Evolutionary conservation across 2,329 filamentous ascomycete genomes (phyloP).

Genomic region (Paecilomyces dactylethromorphus): DNA sequence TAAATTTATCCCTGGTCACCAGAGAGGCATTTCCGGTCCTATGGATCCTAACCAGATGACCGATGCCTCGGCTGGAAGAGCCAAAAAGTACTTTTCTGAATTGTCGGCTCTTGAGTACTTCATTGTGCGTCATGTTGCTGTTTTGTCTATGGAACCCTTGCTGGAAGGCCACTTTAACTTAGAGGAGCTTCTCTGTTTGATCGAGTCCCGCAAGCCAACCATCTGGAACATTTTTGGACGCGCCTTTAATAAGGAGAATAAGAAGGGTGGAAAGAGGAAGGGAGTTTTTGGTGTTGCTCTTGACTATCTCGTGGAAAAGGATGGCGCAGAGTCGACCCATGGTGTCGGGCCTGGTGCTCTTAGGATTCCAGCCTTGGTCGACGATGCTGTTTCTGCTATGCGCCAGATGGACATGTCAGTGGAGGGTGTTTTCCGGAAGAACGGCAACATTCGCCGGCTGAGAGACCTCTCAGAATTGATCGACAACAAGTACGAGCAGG

Average conservation of each 20-base stretch:
- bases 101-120: conserved; percentile 94
- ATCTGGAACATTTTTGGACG: conserved; percentile 99
- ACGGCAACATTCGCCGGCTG: conserved; percentile 93
- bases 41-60: conserved; percentile 37
- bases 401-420: conserved; percentile 98
- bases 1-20: conserved; percentile 62
- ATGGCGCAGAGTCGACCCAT: conserved; percentile 95
- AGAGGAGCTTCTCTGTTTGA: conserved; percentile 84
- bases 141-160: conserved; percentile 89
- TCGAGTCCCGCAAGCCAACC: conserved; percentile 85
- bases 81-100: conserved; percentile 89
- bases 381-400: conserved; percentile 91
- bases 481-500: conserved; percentile 75
- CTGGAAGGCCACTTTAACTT: conserved; percentile 86
- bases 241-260: conserved; percentile 75
- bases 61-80: conserved; percentile 51
- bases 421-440: conserved; percentile 97
- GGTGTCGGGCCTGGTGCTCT: conserved; percentile 88
- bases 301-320: conserved; percentile 82
- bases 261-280: conserved; percentile 76
- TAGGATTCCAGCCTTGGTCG: conserved; percentile 87
- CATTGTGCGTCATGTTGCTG: conserved; percentile 90
- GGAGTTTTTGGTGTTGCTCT: conserved; percentile 87
- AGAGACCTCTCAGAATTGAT: conserved; percentile 81
- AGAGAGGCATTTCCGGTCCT: conserved; percentile 59